Conservation (phyloP, 2,329 filamentous ascomycete species). For the Cladophialophora yegresii region DNA sequence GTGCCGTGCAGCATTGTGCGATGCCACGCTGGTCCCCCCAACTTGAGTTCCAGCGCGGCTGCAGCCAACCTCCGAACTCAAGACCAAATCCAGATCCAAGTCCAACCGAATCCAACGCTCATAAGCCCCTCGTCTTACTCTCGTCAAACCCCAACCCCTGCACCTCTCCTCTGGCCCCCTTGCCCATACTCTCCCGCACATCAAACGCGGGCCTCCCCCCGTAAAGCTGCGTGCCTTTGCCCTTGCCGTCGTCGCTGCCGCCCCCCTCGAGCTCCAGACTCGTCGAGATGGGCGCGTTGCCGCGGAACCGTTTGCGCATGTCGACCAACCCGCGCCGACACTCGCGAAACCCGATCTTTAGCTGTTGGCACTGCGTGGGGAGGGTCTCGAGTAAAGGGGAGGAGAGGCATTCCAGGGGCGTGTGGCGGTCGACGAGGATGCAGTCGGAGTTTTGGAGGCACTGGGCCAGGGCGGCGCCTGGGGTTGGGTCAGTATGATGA, state of each 20-base stretch:
- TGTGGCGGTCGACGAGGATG: conserved; percentile 87
- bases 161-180: conserved; percentile 53
- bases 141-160: conserved; percentile 46
- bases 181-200: conserved; percentile 67
- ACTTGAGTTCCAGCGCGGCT: too few relatives aligned
- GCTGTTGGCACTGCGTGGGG: conserved; percentile 84
- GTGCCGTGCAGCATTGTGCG: background rate
- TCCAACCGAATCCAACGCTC: conserved; percentile 3
- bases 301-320: conserved; percentile 97
- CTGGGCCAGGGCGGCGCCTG: conserved; percentile 69
- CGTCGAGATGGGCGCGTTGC: conserved; percentile 80
- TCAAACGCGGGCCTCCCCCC: conserved; percentile 73
- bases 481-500: background rate
- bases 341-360: conserved; percentile 89
- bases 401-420: conserved; percentile 82
- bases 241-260: conserved; percentile 41
- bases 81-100: too few relatives aligned
- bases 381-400: conserved; percentile 78
- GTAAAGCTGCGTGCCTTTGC: conserved; percentile 63
- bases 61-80: too few relatives aligned
- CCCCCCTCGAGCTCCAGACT: conserved; percentile 63
- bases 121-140: conserved; percentile 52
- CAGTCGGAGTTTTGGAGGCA: conserved; percentile 97
- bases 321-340: conserved; percentile 97
- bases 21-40: too few relatives aligned